phyloP scores from a whole-genome alignment of 805 yeast species.

The Suhomyces tanzawaensis region DNA sequence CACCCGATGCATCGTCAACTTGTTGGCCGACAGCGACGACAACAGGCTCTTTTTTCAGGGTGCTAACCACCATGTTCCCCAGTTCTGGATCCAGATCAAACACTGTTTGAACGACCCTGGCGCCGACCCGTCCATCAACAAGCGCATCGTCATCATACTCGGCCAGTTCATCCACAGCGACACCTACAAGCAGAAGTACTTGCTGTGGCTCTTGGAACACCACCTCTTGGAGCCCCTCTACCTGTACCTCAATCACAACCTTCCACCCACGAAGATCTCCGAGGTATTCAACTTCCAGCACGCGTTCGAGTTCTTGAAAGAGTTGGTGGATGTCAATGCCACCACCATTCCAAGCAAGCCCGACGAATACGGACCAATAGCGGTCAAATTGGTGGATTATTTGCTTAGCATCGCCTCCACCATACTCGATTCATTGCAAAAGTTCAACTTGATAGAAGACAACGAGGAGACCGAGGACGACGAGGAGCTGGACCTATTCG shows the following conservation, averaged over 20 bases:
- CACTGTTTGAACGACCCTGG: not conserved
- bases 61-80: slow-evolving; percentile 1
- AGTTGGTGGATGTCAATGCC: slow-evolving; percentile 4
- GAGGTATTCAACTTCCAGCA: slow-evolving; percentile 4
- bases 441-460: not conserved
- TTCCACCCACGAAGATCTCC: slow-evolving; percentile 1
- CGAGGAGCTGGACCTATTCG: slow-evolving; percentile 5
- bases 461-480: slow-evolving; percentile 1
- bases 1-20: slow-evolving; percentile 33
- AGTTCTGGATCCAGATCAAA: slow-evolving; percentile 19
- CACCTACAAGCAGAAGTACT: slow-evolving; percentile 14
- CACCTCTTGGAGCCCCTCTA: not conserved
- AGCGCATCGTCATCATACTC: slow-evolving; percentile 22
- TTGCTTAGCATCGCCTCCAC: not conserved
- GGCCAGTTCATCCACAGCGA: slow-evolving; percentile 33
- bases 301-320: slow-evolving; percentile 6
- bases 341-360: not conserved
- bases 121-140: slow-evolving; percentile 1
- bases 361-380: not conserved
- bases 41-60: slow-evolving; percentile 13
- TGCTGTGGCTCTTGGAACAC: slow-evolving; percentile 12
- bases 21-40: slow-evolving; percentile 32
- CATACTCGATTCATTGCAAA: not conserved
- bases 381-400: not conserved
- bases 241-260: not conserved